A percentile compares a stretch with the other conserved stretches of the same genome.
These are phyloP conservation scores for Pleoardoris graminearum DNA, from an alignment of 2,329 filamentous ascomycete genomes.

Conservation along the genomic window DNA sequence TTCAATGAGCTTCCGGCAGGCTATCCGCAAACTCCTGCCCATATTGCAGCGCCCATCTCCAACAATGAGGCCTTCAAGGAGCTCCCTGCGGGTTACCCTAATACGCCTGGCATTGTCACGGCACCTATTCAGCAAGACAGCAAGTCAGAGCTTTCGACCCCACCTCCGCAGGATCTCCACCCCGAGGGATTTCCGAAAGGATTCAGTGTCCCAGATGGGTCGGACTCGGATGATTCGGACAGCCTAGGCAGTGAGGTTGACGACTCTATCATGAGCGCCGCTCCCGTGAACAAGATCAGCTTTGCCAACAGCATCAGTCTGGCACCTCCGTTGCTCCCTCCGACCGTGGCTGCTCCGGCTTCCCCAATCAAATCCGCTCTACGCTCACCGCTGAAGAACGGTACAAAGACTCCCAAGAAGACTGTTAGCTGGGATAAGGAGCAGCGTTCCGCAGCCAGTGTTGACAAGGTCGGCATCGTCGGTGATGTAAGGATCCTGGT, in stretches of 20 bases:
- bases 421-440: conserved; percentile 34
- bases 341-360: conserved; percentile 15
- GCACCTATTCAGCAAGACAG: conserved; percentile 5
- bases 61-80: background rate
- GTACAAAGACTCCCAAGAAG: conserved; percentile 43
- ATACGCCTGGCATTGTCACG: background rate
- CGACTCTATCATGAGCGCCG: background rate
- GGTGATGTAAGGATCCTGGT: conserved; percentile 75
- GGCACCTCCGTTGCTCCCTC: conserved; percentile 10
- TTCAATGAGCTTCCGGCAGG: conserved; percentile 13
- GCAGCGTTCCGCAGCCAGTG: conserved; percentile 14
- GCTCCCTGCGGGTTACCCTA: background rate
- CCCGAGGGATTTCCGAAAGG: background rate
- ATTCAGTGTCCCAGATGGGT: background rate
- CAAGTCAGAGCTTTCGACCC: too few species aligned
- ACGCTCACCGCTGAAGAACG: conserved; percentile 41
- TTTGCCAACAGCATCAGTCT: background rate
- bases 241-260: background rate
- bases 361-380: conserved; percentile 40
- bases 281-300: background rate
- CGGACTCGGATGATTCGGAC: background rate
- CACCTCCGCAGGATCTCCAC: background rate
- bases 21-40: conserved; percentile 4
- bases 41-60: conserved; percentile 3
- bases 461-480: conserved; percentile 31